phyloP scores from a whole-genome alignment of 129 eudicot species.

The Helianthus tuberosus region DNA sequence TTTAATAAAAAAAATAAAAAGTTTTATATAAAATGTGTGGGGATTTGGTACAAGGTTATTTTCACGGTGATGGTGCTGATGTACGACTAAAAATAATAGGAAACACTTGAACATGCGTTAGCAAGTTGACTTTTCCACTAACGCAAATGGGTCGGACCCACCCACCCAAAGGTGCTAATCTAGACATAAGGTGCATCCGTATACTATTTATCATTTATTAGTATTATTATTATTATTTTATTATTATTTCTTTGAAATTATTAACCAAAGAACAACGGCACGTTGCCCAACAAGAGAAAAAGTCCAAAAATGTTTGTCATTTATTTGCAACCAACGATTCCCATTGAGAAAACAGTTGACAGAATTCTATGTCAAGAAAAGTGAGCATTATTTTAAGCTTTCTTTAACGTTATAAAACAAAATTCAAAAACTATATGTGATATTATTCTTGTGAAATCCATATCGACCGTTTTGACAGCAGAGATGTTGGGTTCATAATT shows the following conservation, averaged over 20 bases:
- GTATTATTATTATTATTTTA: neutral
- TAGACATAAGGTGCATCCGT: slow-evolving; percentile 19
- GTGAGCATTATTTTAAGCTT: neutral
- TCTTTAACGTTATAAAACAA: neutral
- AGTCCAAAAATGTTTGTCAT: neutral
- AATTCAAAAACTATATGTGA: neutral
- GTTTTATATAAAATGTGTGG: neutral
- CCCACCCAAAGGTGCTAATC: slow-evolving; percentile 28
- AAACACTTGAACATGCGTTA: slow-evolving; percentile 38
- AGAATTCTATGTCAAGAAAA: slow-evolving; percentile 21
- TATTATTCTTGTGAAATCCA: too few relatives aligned
- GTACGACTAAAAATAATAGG: slow-evolving; percentile 7
- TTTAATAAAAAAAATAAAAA: neutral
- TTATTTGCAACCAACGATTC: neutral
- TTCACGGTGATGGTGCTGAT: slow-evolving; percentile 1
- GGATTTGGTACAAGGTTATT: slow-evolving; percentile 23
- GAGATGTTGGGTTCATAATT: too few relatives aligned
- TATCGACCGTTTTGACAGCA: too few relatives aligned
- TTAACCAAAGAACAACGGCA: slow-evolving; percentile 24
- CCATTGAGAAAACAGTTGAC: slow-evolving; percentile 2
- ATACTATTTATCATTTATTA: slow-evolving; percentile 16
- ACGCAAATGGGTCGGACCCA: slow-evolving; percentile 39
- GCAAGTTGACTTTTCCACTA: slow-evolving; percentile 60
- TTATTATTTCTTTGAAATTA: slow-evolving; percentile 3
- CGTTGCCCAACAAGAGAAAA: slow-evolving; percentile 25